Base-by-base conservation (phyloP, 83 land plant genomes). In the Larix sibirica region DNA sequence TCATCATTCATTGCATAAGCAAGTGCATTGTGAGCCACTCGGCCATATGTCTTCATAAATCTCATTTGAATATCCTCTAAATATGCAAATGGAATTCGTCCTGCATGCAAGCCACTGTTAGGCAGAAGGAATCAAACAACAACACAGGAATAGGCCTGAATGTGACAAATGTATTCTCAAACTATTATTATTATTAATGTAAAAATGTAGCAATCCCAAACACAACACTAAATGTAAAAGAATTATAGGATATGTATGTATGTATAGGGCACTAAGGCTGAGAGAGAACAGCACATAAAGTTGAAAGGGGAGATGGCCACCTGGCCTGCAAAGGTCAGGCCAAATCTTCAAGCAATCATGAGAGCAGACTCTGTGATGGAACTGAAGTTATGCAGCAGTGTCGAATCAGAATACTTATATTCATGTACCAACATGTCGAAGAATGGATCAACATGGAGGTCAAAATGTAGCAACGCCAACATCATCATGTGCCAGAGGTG, bases 1-100 rank as follows among this genome's bases (percentile, higher is more conserved):
- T 97, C 99, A 91, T 97, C 99, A 84, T 97, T 97, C 97, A 95
- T 95, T 74, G 95, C 95, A 93, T 97, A 97, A 36, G 99, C 95
- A 60, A 92, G 94, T 0, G 99, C 97, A 68, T 90, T 90, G 33
- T 86, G 87, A 68, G 95, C 99, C 33, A 91, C 91, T 82, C 85
- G 88, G 20, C 98, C 97, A 87, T 97, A 97, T 63, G 94, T 97
- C 80, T 95, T 97, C 95, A 94, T 90, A 84, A 97, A 97, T 84
- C 99, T 87, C 95, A 90, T 91, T 71, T 94, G 98, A 58, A 97
- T 93, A 81, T 97, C 99, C 79, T 97, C 99, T 86, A 97, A 86
- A 80, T 96, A 97, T 10, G 95, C 86, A 79, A 94, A 97, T 5
- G 99, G 99, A 77, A 97, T 87, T 66, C 97, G 82, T 79, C 99